These are phyloP conservation scores for Rhodotorula babjevae DNA, from an alignment of 768 basidiomycete species.

Conservation along the genomic window DNA sequence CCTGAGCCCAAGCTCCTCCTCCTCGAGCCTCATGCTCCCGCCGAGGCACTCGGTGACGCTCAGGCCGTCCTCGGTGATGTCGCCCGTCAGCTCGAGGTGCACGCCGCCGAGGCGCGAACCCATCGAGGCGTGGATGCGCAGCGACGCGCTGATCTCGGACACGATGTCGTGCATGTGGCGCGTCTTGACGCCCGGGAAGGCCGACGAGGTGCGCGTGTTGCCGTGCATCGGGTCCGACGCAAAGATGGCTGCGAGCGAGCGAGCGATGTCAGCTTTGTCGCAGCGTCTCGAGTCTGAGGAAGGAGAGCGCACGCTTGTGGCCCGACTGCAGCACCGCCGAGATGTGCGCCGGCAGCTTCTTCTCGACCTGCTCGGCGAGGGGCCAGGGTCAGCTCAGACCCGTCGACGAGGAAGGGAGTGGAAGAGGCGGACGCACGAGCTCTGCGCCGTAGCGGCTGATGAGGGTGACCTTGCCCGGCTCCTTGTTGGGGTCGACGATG, in stretches of 20 bases:
- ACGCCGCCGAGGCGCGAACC: conserved; percentile 73
- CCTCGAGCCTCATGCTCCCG: conserved; percentile 88
- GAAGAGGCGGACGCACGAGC: conserved; percentile 55
- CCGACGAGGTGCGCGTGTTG: conserved; percentile 78
- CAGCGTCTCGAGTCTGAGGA: no score
- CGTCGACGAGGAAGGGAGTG: neutral
- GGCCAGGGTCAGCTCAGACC: no score
- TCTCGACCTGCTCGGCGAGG: conserved; percentile 57
- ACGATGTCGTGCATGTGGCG: conserved; percentile 66
- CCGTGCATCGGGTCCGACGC: conserved; percentile 98
- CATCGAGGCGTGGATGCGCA: conserved; percentile 70
- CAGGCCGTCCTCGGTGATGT: conserved; percentile 81
- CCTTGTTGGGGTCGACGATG: conserved; percentile 78
- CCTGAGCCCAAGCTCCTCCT: conserved; percentile 80
- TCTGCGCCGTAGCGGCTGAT: conserved; percentile 90
- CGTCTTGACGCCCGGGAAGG: conserved; percentile 70
- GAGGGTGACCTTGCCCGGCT: conserved; percentile 74
- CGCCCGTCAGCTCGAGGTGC: conserved; percentile 86
- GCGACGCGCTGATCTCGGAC: conserved; percentile 72
- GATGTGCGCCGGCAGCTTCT: conserved; percentile 74
- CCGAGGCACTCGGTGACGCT: conserved; percentile 96
- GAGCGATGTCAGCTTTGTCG: neutral
- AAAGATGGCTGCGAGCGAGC: conserved; percentile 62
- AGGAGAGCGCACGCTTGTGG: conserved; percentile 54
- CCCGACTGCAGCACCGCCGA: conserved; percentile 67